Evolutionary conservation across 805 yeast genomes (phyloP), one percentile per base, ranked within the genome.

Genomic region (Metschnikowia corniflorae): DNA sequence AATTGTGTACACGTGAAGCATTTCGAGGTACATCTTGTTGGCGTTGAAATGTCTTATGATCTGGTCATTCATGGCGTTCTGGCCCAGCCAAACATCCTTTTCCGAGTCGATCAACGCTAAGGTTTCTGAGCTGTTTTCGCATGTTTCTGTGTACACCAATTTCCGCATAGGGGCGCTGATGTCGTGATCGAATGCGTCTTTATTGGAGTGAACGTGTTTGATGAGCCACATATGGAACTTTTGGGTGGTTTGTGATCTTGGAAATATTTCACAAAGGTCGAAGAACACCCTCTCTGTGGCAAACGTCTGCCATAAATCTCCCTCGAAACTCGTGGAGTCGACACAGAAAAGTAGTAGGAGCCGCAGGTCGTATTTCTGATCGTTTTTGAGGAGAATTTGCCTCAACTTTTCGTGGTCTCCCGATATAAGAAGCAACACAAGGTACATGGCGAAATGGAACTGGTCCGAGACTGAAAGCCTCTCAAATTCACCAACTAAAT

Each of bases 61-160:
- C 13, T 21, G 65, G 9, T 41, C 40, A 29, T 40, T 48, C 2
- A 18, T 15, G 9, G 30, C 32, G 16, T 33, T 39, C 17, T 43
- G 43, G 24, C 37, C 43, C 33, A 24, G 35, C 52, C 52, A 48
- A 2, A 21, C 5, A 8, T 32, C 37, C 7, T 25, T 16, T 19
- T 48, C 52, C 3, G 33, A 14, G 16, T 37, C 39, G 12, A 44
- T 13, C 23, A 33, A 14, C 12, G 27, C 16, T 13, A 46, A 18
- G 5, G 33, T 18, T 5, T 33, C 35, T 8, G 7, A 12, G 2
- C 35, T n/a, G n/a, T 21, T 13, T 3, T 20, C 8, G 10, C 35
- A 22, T 3, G 26, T 19, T 21, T 36, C 33, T 4, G 41, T 37
- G 24, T 43, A 46, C 4, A 23, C 16, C 12, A 39, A 34, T 15